These are phyloP conservation scores for Tylopilus sp. DNA, from an alignment of 1,284 basidiomycete species.

Conservation along the genomic window DNA sequence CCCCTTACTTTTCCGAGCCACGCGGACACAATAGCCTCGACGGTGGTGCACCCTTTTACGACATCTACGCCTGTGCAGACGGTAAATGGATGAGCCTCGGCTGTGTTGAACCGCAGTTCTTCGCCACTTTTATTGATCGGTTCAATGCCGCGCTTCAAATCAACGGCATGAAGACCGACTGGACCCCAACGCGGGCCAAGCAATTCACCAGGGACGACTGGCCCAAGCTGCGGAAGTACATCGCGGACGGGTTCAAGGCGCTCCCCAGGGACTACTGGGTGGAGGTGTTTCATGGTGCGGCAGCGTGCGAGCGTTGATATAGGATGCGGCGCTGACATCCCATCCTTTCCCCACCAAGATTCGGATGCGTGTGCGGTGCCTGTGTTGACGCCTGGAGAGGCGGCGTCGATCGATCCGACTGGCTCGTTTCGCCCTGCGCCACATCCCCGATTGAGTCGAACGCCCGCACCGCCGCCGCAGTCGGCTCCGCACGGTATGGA, in stretches of 20 bases:
- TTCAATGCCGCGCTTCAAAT: slow-evolving; percentile 52
- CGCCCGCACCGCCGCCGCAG: slow-evolving; percentile 16
- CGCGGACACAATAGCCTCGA: slow-evolving; percentile 67
- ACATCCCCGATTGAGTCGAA: slow-evolving; percentile 47
- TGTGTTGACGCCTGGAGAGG: slow-evolving; percentile 65
- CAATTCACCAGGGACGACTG: slow-evolving; percentile 56
- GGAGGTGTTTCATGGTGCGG: slow-evolving; percentile 53
- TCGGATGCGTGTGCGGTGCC: slow-evolving; percentile 77
- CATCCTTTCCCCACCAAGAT: slow-evolving; percentile 28
- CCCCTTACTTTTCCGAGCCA: slow-evolving; percentile 39
- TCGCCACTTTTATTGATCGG: slow-evolving; percentile 51
- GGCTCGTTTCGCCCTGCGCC: slow-evolving; percentile 41
- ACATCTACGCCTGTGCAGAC: slow-evolving; percentile 69
- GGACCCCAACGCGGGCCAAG: slow-evolving; percentile 50
- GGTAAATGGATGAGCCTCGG: slow-evolving; percentile 75
- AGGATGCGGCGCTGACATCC: neutral
- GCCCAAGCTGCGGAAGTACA: slow-evolving; percentile 55
- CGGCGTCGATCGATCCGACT: slow-evolving; percentile 40
- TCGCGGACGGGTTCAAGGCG: slow-evolving; percentile 60
- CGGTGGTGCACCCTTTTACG: slow-evolving; percentile 79
- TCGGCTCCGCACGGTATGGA: slow-evolving; percentile 2
- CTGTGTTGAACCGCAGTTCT: slow-evolving; percentile 73
- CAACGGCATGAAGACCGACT: slow-evolving; percentile 42
- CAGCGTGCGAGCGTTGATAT: no score
- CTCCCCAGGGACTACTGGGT: slow-evolving; percentile 70